Evolutionary conservation across 2,329 filamentous ascomycete species (phyloP).

Genomic region (Graphilbum sp.): DNA sequence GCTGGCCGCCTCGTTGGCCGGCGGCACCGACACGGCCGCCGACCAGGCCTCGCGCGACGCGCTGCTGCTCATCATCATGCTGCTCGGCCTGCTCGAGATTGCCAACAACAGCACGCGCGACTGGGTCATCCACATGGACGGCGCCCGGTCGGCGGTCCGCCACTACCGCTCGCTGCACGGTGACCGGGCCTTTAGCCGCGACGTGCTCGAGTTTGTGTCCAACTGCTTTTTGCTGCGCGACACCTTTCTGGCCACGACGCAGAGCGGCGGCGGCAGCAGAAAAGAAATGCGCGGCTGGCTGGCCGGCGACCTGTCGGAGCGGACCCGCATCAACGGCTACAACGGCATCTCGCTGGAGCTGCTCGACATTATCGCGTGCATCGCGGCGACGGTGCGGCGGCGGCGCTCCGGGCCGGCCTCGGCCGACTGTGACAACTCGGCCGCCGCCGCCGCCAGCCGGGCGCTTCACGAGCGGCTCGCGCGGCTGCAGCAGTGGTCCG

Average conservation of each 20-base stretch:
- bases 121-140: conserved; percentile 1
- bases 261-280: neutral
- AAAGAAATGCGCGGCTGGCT: neutral
- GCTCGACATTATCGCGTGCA: conserved; percentile 1
- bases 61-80: conserved; percentile 1
- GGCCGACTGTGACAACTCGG: too few relatives aligned
- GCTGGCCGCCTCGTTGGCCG: neutral
- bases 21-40: neutral
- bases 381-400: neutral
- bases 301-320: neutral
- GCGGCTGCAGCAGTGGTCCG: conserved; percentile 1
- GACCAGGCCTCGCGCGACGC: neutral
- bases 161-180: neutral
- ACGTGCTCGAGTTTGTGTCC: conserved; percentile 1
- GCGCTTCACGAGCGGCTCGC: neutral
- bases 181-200: conserved; percentile 1
- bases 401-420: neutral
- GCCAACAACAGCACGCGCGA: conserved; percentile 3
- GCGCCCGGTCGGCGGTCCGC: neutral
- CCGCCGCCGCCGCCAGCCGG: neutral
- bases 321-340: conserved; percentile 1
- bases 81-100: conserved; percentile 1
- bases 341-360: conserved; percentile 2
- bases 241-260: neutral
- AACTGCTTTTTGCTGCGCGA: neutral